Percentiles rank a stretch among this genome's conserved stretches.
Evolutionary conservation across 495 filamentous ascomycete genomes (phyloP).

Genomic region (Hypoxylon cercidicola): DNA sequence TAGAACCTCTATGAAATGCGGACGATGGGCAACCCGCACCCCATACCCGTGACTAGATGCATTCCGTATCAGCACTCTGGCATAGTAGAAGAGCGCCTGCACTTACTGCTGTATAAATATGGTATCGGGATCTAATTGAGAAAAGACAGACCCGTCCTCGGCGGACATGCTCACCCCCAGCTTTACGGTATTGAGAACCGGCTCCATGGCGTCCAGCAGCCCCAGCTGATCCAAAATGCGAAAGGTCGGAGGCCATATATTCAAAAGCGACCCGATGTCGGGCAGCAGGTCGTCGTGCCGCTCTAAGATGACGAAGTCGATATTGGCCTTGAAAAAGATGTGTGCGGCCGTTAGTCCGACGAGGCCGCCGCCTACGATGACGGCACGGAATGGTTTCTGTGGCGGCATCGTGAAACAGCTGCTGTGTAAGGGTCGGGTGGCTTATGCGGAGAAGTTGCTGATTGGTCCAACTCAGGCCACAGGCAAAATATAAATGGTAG

Average conservation of each 20-base stretch:
- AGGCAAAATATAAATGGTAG: too few species aligned
- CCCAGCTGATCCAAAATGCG: constrained; percentile 63
- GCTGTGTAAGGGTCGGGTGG: not conserved
- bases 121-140: constrained; percentile 5
- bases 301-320: constrained; percentile 65
- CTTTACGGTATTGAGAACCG: constrained; percentile 22
- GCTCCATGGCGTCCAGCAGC: constrained; percentile 45
- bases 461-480: too few species aligned
- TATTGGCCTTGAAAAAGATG: constrained; percentile 51
- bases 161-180: constrained; percentile 40
- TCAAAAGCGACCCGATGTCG: constrained; percentile 55
- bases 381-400: constrained; percentile 54
- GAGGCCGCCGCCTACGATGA: constrained; percentile 65
- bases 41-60: constrained; percentile 48
- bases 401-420: constrained; percentile 7
- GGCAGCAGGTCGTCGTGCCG: constrained; percentile 48
- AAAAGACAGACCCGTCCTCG: constrained; percentile 18
- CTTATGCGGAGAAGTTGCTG: not conserved
- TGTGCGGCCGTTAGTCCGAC: constrained; percentile 62
- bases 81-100: not conserved
- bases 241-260: constrained; percentile 44
- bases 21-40: constrained; percentile 48
- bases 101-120: constrained; percentile 22
- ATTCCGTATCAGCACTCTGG: constrained; percentile 7
- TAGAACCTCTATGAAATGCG: constrained; percentile 48